Evolutionary conservation across 2,329 filamentous ascomycete species (phyloP), one percentile per base, ranked within the genome.

Genomic region (Xylaria polymorpha): DNA sequence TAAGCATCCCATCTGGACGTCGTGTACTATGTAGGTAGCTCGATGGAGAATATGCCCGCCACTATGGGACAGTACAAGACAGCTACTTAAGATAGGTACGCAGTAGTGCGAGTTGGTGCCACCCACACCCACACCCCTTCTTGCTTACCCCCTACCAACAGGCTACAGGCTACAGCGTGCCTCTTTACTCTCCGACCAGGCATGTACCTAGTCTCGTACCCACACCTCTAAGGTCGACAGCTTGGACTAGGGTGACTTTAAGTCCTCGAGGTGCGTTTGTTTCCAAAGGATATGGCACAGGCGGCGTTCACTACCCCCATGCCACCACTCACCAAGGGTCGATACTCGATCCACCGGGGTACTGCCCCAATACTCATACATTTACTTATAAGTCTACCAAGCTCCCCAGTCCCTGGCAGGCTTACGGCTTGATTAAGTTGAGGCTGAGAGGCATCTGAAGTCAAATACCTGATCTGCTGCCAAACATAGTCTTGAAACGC

Each of bases 361-460:
- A 64, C 62, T 70, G 65, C 63, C 67, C 64, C 73, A 67, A 72
- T 68, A 64, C 56, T 61, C 48, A 43, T 67, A 64, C 53, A 35
- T 64, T 53, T 71, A 72, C 71, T 77, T 76, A 76, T 75, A 77
- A 77, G 73, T 70, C 71, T 72, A 67, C 64, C 65, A 71, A 64
- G 64, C 35, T 73, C 72, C 74, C 70, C 64, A 64, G 64, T 72
- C 68, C 72, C 70, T 70, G 66, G 25, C 59, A 37, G 43, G 67
- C 69, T 73, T 72, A 74, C 71, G 69, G 67, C 67, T 71, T 71
- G 64, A 50, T 71, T 61, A 60, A 69, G 59, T 71, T 76, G 75
- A 77, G 75, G 74, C 75, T 76, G 75, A 76, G 74, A 75, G 69
- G 62, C 57, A 74, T 74, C 73, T 68, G 62, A 67, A 68, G 72